Base-by-base conservation (phyloP, 495 filamentous ascomycete genomes). In the Pseudevernia furfuracea region DNA sequence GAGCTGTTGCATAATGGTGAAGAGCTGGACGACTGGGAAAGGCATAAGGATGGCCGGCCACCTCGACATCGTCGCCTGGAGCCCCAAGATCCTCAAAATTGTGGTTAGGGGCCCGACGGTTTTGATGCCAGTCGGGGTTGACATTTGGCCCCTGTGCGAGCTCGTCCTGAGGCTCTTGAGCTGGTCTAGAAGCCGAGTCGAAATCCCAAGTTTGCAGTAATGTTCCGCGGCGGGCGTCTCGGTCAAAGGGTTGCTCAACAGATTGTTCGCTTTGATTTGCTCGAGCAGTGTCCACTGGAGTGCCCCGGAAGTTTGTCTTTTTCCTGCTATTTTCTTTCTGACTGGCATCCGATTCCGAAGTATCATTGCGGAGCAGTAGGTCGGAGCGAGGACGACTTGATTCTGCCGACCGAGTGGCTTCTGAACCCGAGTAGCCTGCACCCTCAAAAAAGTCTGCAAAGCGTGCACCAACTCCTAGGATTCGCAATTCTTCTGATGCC, bases 291-390 rank as follows among this genome's bases (percentile, higher is more conserved):
- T 81, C 76, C 3, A 78, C 78, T 25, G 82, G 71, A 57, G 73
- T 71, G 12, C 74, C 70, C 41, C 75, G 73, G 39, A 78, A 80
- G 1, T 75, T 80, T 7, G 79, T 78, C 9, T 75, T 79, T 23
- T 49, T 53, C 4, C 23, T 56, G 37, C 25, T 44, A 48, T 34
- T 66, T 56, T 71, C 70, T 57, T 66, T 65, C 25, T 64, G 58
- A 23, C 59, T 61, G 56, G 79, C 79, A 12, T 80, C 79, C 0
- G 78, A 78, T 9, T 78, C 74, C 66, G 78, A 76, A n/a, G 77
- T 78, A 3, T 77, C 76, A 48, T 75, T 76, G 30, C 81, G 80
- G 9, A 83, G 74, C 21, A 79, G 80, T 6, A 83, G 69, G 65
- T 83, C 81, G n/a, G 68, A 70, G 37, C 63, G 60, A 57, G 19